Conservation (phyloP, 1,139 yeast genomes). For the Nakaseomyces nivariensis region DNA sequence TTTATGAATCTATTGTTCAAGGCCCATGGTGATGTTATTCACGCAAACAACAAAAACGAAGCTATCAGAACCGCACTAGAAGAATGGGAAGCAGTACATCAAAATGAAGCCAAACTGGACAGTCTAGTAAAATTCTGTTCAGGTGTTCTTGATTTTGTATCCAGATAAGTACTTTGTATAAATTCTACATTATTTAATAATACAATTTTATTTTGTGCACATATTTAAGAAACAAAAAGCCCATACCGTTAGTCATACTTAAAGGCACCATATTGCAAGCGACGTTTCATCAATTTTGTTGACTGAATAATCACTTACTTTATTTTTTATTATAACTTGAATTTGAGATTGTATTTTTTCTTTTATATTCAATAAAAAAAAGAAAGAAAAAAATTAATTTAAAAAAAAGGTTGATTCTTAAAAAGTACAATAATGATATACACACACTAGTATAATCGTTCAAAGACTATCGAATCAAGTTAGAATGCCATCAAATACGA, state of each 20-base stretch:
- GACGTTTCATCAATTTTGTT: no score
- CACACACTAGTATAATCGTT: no score
- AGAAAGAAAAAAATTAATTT: no score
- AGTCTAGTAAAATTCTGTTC: constrained; percentile 70
- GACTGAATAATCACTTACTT: no score
- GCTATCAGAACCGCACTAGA: constrained; percentile 37
- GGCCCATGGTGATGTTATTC: constrained; percentile 75
- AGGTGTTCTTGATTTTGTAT: constrained; percentile 62
- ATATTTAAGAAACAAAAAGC: no score
- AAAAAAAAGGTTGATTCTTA: no score
- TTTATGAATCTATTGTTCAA: constrained; percentile 65
- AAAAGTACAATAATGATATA: no score
- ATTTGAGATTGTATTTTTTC: no score
- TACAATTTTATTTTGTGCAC: background rate
- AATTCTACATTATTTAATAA: background rate
- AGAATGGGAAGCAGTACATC: constrained; percentile 41
- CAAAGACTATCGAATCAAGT: background rate
- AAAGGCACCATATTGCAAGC: no score
- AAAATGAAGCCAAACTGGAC: constrained; percentile 46
- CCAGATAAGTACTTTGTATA: constrained; percentile 7
- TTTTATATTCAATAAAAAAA: no score
- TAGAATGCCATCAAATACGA: constrained; percentile 3
- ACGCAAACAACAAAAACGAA: constrained; percentile 36
- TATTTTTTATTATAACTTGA: no score
- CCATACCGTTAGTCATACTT: no score